Base-by-base conservation (phyloP, 2,329 filamentous ascomycete species). In the Xylariomycetidae sp. region DNA sequence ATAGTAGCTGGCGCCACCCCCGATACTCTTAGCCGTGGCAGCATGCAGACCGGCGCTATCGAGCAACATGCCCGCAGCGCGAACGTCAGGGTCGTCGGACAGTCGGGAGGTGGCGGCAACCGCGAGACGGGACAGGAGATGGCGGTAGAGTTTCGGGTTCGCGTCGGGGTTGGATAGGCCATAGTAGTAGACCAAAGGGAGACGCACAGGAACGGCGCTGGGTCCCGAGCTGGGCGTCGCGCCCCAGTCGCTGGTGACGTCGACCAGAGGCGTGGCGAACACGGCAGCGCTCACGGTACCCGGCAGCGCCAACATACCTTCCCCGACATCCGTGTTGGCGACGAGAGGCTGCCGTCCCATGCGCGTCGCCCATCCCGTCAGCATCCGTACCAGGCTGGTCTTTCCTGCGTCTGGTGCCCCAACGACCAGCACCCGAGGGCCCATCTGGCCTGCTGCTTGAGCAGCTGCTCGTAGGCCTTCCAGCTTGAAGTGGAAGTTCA, bases 141-240 rank as follows among this genome's bases (percentile, higher is more conserved):
- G 74, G 52, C 78, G 82, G 64, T 84, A 96, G 26, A 90, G 63
- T 20, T 68, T 72, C 0, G 74, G 69, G 40, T 87, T 83, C 31
- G 87, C 83, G 47, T 87, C 81, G 1, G 86, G 75, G 41, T 70
- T 78, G 32, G 76, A 70, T 42, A 83, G 68, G 12, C 92, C 90
- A 57, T 85, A 94, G 59, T 88, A 86, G 56, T 95, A 94, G 18
- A 90, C 87, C 34, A 98, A 65, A 5, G 92, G 92, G 48, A 95
- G 70, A 66, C 95, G 96, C 32, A 95, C 86, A 0, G 90, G 89
- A 13, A 94, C 79, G 1, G 80, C 76, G 47, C 83, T 92, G 1
- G 92, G 89, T 0, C 90, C 92, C 45, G 85, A 93, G 49, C 89
- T 94, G 0, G 90, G 89, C 48, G 86, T 89, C 46, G 76, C 86